Conservation (phyloP, 202 grass and related monocot species). For the Musa balbisiana region DNA sequence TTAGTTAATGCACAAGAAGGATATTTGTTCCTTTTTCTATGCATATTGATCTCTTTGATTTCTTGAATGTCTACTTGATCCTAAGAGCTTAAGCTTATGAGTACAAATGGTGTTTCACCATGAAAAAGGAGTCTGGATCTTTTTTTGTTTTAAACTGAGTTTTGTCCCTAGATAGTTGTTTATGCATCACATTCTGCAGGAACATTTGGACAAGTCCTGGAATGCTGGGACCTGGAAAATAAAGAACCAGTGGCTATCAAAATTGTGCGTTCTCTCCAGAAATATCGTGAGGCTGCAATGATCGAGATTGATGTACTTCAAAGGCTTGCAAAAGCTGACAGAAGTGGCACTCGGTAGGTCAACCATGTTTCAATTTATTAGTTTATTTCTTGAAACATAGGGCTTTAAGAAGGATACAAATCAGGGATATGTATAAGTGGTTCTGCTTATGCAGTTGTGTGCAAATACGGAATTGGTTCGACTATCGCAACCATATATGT, state of each 20-base stretch:
- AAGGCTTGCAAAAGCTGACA: conserved; percentile 89
- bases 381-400: conserved; percentile 3
- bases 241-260: conserved; percentile 93
- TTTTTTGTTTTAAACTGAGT: not conserved
- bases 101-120: no score
- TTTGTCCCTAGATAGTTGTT: not conserved
- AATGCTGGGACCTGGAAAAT: conserved; percentile 95
- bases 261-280: conserved; percentile 84
- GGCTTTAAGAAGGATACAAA: conserved; percentile 63
- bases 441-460: conserved; percentile 96
- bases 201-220: conserved; percentile 99
- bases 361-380: conserved; percentile 31
- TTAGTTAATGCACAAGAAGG: not conserved
- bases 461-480: conserved; percentile 99
- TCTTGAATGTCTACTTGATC: no score
- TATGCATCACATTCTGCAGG: conserved; percentile 35
- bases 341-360: conserved; percentile 76
- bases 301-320: conserved; percentile 97
- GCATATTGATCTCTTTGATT: no score
- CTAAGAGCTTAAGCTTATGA: no score
- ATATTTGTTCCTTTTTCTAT: not conserved
- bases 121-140: not conserved
- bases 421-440: conserved; percentile 32
- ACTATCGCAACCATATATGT: conserved; percentile 99
- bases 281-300: conserved; percentile 97